These are phyloP conservation scores for Yarrowia sp. DNA, from an alignment of 805 yeast species.

Conservation along the genomic window DNA sequence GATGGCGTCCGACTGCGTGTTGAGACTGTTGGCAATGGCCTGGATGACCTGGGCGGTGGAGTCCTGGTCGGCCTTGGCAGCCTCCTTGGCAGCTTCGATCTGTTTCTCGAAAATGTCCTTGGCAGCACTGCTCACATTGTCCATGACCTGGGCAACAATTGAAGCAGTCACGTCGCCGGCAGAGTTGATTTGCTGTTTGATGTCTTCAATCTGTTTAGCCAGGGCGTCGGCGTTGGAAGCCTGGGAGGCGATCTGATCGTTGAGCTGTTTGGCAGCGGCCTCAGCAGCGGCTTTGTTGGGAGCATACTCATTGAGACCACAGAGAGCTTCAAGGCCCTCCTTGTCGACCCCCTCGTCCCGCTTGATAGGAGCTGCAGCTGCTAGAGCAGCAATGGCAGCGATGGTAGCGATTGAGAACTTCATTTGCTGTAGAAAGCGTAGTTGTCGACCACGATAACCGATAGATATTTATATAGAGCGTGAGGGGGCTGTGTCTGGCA, in stretches of 20 bases:
- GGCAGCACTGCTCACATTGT: background rate
- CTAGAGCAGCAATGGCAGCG: background rate
- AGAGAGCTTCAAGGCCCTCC: background rate
- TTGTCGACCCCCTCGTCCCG: background rate
- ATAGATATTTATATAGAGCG: no score
- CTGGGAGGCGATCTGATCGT: background rate
- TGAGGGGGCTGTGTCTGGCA: no score
- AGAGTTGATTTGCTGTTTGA: background rate
- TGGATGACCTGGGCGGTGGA: background rate
- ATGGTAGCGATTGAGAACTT: slow-evolving; percentile 1
- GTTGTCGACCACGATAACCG: no score
- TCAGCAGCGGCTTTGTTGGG: slow-evolving; percentile 4
- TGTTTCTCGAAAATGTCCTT: slow-evolving; percentile 1
- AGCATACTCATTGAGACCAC: background rate
- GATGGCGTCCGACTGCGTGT: slow-evolving; percentile 10
- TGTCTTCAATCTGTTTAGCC: background rate
- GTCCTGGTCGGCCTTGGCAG: slow-evolving; percentile 1
- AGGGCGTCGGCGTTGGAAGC: background rate
- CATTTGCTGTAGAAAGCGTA: background rate
- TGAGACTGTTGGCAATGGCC: slow-evolving; percentile 7
- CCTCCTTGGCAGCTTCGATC: background rate
- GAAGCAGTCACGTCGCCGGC: slow-evolving; percentile 1
- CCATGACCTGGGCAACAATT: slow-evolving; percentile 6
- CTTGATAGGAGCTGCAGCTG: slow-evolving; percentile 7
- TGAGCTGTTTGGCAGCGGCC: slow-evolving; percentile 2